These are phyloP conservation scores for Zizania palustris DNA, from an alignment of 202 grass and related monocot genomes.

Conservation along the genomic window DNA sequence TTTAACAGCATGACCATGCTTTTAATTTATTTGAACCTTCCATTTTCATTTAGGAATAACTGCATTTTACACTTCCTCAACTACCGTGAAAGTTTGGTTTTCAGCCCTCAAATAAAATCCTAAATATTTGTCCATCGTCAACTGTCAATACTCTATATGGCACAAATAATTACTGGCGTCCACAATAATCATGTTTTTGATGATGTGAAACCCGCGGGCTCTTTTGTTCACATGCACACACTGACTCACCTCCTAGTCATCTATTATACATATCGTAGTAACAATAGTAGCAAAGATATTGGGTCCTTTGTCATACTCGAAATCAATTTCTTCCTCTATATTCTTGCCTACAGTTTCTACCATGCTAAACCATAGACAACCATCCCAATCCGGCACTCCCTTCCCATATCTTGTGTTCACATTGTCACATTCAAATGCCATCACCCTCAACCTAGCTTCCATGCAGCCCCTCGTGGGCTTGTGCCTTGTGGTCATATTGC, in stretches of 20 bases:
- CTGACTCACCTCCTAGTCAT: not conserved
- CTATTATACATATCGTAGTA: not conserved
- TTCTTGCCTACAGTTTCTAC: too few relatives aligned
- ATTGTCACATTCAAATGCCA: not conserved
- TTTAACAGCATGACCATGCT: not conserved
- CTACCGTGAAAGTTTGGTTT: not conserved
- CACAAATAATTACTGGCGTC: not conserved
- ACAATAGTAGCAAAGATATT: not conserved
- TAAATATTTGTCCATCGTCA: not conserved
- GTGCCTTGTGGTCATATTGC: not conserved
- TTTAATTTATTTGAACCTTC: constrained; percentile 11
- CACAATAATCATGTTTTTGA: not conserved
- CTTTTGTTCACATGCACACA: not conserved
- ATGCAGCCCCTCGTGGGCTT: not conserved
- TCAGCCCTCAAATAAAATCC: not conserved
- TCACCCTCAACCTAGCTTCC: not conserved
- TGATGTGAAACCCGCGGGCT: not conserved
- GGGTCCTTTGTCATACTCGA: not conserved
- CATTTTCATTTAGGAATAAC: constrained; percentile 11
- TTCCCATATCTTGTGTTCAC: not conserved
- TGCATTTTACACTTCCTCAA: constrained; percentile 16
- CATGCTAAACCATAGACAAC: too few relatives aligned
- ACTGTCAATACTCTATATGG: not conserved
- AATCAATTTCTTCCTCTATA: not conserved
- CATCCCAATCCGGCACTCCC: not conserved